Percentiles rank a stretch among this genome's conserved stretches.
phyloP scores from a whole-genome alignment of 1,284 basidiomycete species.

The Moniliella sp. region DNA sequence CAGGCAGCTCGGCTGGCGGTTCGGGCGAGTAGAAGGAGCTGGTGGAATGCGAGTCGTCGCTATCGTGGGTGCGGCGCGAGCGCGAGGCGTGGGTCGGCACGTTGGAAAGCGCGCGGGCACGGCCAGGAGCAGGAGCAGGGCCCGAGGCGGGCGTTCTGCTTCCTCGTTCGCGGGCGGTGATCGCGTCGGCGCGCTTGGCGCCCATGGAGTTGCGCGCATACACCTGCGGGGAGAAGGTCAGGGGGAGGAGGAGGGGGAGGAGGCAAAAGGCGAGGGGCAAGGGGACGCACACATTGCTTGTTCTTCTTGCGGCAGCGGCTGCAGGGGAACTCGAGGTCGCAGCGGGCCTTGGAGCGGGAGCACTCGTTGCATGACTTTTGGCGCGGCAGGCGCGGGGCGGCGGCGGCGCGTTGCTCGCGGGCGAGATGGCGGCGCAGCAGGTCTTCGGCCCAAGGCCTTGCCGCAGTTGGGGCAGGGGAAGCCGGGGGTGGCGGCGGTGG shows the following conservation, averaged over 20 bases:
- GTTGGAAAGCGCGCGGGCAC: background rate
- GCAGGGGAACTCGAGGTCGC: constrained; percentile 24
- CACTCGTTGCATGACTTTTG: constrained; percentile 25
- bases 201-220: constrained; percentile 22
- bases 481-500: background rate
- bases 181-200: constrained; percentile 17
- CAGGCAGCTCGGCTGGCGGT: too few species aligned
- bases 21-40: too few species aligned
- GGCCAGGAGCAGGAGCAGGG: background rate
- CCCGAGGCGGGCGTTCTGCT: background rate
- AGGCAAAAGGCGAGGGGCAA: background rate
- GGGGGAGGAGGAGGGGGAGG: background rate
- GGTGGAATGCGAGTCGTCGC: too few species aligned
- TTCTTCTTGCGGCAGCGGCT: constrained; percentile 17
- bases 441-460: constrained; percentile 15
- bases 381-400: constrained; percentile 16
- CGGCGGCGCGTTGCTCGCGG: constrained; percentile 12
- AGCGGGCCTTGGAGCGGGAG: constrained; percentile 18
- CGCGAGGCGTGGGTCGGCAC: too few species aligned
- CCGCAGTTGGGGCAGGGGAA: constrained; percentile 14
- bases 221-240: constrained; percentile 1
- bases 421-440: constrained; percentile 15
- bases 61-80: too few species aligned
- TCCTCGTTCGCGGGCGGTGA: constrained; percentile 6
- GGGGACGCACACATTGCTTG: constrained; percentile 11